These are phyloP conservation scores for Solanum chiquidenum DNA, from an alignment of 257 asterid species.

Conservation along the genomic window DNA sequence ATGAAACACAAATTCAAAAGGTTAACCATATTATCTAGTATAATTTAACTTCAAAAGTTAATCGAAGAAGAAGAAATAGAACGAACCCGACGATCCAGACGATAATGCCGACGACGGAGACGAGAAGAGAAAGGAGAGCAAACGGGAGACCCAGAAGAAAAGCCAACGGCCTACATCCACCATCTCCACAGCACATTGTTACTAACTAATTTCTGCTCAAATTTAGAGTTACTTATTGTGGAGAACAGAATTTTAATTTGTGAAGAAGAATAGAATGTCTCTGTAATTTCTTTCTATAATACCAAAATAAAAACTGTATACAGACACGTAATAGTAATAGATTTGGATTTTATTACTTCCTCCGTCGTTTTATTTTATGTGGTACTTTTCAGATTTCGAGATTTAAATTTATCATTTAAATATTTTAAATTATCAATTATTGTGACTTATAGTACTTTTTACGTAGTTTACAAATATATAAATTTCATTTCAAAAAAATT, in stretches of 20 bases:
- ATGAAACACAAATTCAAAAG: background rate
- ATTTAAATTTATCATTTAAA: too few species aligned
- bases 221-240: background rate
- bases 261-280: background rate
- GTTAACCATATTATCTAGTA: background rate
- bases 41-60: background rate
- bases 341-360: background rate
- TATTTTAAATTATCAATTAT: too few species aligned
- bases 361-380: too few species aligned
- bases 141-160: conserved; percentile 51
- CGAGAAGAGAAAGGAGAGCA: conserved; percentile 42
- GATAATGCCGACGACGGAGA: conserved; percentile 38
- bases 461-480: too few species aligned
- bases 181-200: conserved; percentile 31
- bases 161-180: conserved; percentile 49
- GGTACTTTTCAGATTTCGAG: fast-evolving
- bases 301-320: background rate
- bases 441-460: too few species aligned
- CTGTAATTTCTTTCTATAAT: background rate
- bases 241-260: background rate
- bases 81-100: conserved; percentile 52
- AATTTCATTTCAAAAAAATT: too few species aligned
- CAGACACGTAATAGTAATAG: background rate
- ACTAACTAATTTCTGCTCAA: background rate
- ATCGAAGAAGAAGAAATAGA: too few species aligned